Evolutionary conservation across 768 basidiomycete species (phyloP).

Genomic region (Lactarius hengduanensis): DNA sequence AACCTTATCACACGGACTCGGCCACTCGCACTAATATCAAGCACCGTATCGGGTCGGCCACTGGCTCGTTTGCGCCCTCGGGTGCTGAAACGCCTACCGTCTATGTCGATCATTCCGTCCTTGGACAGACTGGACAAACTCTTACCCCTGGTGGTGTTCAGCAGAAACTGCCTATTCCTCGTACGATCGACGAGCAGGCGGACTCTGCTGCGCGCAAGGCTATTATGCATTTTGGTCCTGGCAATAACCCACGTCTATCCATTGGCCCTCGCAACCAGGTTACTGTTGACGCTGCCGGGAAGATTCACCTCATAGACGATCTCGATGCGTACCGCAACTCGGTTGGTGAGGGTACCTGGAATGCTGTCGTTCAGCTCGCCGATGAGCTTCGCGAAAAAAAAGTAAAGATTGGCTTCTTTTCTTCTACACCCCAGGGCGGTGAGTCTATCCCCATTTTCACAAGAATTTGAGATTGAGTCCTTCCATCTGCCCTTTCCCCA

Average conservation of each 20-base stretch:
- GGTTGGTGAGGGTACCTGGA: slow-evolving; percentile 75
- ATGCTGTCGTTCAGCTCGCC: slow-evolving; percentile 75
- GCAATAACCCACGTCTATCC: slow-evolving; percentile 78
- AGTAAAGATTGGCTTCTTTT: slow-evolving; percentile 90
- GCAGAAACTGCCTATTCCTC: slow-evolving; percentile 65
- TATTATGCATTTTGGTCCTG: slow-evolving; percentile 78
- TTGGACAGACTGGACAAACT: slow-evolving; percentile 33
- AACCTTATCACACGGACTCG: slow-evolving; percentile 77
- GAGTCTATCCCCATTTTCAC: slow-evolving; percentile 32
- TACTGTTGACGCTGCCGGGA: slow-evolving; percentile 81
- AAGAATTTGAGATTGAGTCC: slow-evolving; percentile 32
- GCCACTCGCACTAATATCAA: slow-evolving; percentile 76
- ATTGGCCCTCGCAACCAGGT: slow-evolving; percentile 87
- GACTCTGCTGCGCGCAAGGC: slow-evolving; percentile 85
- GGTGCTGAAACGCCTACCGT: slow-evolving; percentile 76
- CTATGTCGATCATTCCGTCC: slow-evolving; percentile 58
- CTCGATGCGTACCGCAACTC: slow-evolving; percentile 74
- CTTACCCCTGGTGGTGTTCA: slow-evolving; percentile 47
- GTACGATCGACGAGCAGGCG: slow-evolving; percentile 80
- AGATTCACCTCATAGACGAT: slow-evolving; percentile 84
- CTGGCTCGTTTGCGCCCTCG: slow-evolving; percentile 74
- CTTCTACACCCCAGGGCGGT: slow-evolving; percentile 94
- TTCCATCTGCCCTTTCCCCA: slow-evolving; percentile 10
- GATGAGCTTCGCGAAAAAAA: slow-evolving; percentile 85
- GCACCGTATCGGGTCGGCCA: slow-evolving; percentile 78